Evolutionary conservation across 106 monocot species (phyloP).

Genomic region (Hemerocallis citrina): DNA sequence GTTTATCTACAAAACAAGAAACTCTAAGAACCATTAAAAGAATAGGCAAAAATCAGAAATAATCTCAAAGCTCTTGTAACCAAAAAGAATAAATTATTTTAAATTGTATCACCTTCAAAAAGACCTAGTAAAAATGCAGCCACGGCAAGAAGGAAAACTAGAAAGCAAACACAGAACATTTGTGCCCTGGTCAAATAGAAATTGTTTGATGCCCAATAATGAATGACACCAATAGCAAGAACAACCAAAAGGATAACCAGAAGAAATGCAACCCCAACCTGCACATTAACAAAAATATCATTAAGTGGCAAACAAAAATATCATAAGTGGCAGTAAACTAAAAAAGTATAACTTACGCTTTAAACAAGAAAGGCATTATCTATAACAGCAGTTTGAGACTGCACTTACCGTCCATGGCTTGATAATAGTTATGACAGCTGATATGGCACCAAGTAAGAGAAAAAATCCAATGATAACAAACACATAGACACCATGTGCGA

Average conservation of each 20-base stretch:
- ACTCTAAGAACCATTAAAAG: background rate
- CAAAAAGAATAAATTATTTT: too few species aligned
- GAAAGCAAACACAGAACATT: constrained; percentile 74
- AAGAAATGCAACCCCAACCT: constrained; percentile 93
- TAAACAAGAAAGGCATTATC: background rate
- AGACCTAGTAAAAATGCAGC: constrained; percentile 87
- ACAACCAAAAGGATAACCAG: constrained; percentile 74
- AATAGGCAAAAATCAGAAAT: background rate
- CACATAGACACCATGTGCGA: constrained; percentile 71
- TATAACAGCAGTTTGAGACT: constrained; percentile 1
- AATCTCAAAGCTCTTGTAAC: too few species aligned
- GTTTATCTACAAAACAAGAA: constrained; percentile 48
- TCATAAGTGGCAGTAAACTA: background rate
- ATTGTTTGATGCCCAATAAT: constrained; percentile 92
- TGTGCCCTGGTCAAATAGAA: constrained; percentile 90
- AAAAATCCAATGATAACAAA: constrained; percentile 80
- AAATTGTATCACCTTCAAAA: constrained; percentile 54
- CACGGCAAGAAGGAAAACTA: constrained; percentile 84
- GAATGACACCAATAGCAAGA: constrained; percentile 75
- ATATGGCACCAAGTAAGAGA: constrained; percentile 76
- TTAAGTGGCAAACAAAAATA: too few species aligned
- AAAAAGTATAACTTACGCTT: background rate
- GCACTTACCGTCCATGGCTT: constrained; percentile 91
- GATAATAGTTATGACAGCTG: constrained; percentile 62
- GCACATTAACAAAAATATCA: constrained; percentile 21